These are phyloP conservation scores for Bipolaris cookei DNA, from an alignment of 2,329 filamentous ascomycete species.

Conservation along the genomic window DNA sequence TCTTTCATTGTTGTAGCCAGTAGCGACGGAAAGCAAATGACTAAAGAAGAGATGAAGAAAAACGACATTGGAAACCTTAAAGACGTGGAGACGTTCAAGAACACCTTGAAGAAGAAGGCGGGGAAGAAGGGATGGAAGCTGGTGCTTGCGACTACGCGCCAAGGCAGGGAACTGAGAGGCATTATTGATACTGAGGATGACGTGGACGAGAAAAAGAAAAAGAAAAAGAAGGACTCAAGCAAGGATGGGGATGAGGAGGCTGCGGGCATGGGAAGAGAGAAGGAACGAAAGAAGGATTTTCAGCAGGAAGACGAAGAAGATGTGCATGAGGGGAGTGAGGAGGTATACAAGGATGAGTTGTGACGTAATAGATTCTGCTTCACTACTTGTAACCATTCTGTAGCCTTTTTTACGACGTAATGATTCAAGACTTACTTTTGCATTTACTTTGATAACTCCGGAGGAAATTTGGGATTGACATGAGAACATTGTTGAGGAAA, in stretches of 20 bases:
- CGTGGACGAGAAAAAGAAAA: constrained; percentile 50
- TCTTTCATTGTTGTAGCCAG: constrained; percentile 60
- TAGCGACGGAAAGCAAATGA: constrained; percentile 68
- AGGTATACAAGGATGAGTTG: constrained; percentile 52
- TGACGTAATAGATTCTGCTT: not conserved
- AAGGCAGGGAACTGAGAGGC: constrained; percentile 70
- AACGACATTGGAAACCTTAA: constrained; percentile 68
- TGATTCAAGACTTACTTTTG: not conserved
- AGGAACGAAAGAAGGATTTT: constrained; percentile 27
- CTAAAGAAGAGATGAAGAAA: constrained; percentile 70
- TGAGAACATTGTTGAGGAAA: too few species aligned
- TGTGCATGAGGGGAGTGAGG: constrained; percentile 47
- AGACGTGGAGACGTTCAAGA: constrained; percentile 71
- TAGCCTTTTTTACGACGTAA: not conserved
- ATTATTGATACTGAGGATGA: constrained; percentile 68
- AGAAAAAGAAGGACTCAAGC: constrained; percentile 53
- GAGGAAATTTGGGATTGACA: too few species aligned
- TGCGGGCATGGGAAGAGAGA: not conserved
- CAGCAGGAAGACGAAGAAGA: constrained; percentile 32
- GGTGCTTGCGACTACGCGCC: constrained; percentile 75
- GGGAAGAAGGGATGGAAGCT: constrained; percentile 78
- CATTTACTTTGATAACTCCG: not conserved
- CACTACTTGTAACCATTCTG: not conserved
- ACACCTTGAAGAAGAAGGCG: constrained; percentile 71
- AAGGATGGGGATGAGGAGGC: constrained; percentile 43